phyloP scores from a whole-genome alignment of 2,329 filamentous ascomycete species.

The Trichoderma sp. region DNA sequence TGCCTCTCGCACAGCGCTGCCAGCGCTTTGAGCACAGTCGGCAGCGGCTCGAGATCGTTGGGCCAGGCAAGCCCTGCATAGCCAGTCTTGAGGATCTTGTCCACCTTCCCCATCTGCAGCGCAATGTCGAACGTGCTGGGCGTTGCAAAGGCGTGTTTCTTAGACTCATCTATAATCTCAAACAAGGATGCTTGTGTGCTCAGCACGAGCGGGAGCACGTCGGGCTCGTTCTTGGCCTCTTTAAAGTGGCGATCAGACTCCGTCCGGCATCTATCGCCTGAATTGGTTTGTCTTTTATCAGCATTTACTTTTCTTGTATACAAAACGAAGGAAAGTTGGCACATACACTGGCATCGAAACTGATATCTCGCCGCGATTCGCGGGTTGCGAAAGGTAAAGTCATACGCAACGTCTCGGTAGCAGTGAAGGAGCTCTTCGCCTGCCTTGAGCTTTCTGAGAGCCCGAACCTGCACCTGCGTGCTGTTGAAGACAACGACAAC shows the following conservation, averaged over 20 bases:
- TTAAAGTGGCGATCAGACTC: background rate
- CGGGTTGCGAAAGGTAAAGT: constrained; percentile 4
- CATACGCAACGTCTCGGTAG: constrained; percentile 4
- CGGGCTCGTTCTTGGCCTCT: background rate
- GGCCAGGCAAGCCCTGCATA: constrained; percentile 2
- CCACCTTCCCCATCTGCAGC: background rate
- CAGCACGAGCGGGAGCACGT: background rate
- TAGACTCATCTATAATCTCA: background rate
- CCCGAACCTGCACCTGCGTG: background rate
- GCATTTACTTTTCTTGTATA: background rate
- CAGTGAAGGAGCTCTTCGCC: constrained; percentile 14
- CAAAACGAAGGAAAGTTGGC: no score
- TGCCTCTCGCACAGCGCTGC: background rate
- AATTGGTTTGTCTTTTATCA: background rate
- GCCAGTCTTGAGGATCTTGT: background rate
- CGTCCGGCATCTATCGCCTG: background rate
- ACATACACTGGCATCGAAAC: constrained; percentile 14
- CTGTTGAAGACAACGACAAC: constrained; percentile 4
- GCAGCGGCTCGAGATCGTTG: constrained; percentile 8
- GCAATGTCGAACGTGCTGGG: background rate
- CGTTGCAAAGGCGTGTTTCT: background rate
- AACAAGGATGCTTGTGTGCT: constrained; percentile 1
- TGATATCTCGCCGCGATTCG: background rate
- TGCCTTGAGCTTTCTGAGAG: background rate
- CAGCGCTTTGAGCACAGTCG: background rate